Evolutionary conservation across 2,329 filamentous ascomycete genomes (phyloP).

Genomic region (Verruconis gallopava): DNA sequence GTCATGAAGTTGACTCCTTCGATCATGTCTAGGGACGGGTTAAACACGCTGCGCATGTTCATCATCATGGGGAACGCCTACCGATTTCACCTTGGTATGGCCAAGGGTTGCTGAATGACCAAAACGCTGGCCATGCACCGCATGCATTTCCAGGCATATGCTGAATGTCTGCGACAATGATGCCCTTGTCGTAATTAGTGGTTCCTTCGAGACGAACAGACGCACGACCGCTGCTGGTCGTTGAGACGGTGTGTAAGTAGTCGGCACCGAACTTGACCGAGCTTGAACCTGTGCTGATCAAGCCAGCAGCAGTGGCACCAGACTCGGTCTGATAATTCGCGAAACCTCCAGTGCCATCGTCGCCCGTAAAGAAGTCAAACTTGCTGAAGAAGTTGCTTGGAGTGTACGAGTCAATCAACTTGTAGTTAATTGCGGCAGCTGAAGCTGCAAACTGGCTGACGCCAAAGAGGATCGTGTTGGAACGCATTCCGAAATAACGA

Average conservation of each 20-base stretch:
- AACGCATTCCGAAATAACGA: slow-evolving; percentile 9
- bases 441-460: slow-evolving; percentile 1
- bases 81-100: slow-evolving; percentile 27
- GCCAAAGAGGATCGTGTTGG: slow-evolving; percentile 4
- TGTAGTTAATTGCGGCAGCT: slow-evolving; percentile 7
- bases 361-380: slow-evolving; percentile 11
- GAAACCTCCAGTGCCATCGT: slow-evolving; percentile 10
- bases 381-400: slow-evolving; percentile 7
- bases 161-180: slow-evolving; percentile 20
- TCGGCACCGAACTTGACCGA: slow-evolving; percentile 1
- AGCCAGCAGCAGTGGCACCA: neutral
- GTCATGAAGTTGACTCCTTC: slow-evolving; percentile 15
- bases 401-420: slow-evolving; percentile 7
- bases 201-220: slow-evolving; percentile 9
- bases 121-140: slow-evolving; percentile 28
- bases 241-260: neutral
- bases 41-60: too few relatives aligned
- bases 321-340: slow-evolving; percentile 7
- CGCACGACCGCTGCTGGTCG: slow-evolving; percentile 6
- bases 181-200: slow-evolving; percentile 8
- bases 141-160: slow-evolving; percentile 27
- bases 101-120: slow-evolving; percentile 27
- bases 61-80: slow-evolving; percentile 5
- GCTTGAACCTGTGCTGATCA: neutral
- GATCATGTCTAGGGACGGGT: slow-evolving; percentile 8